Evolutionary conservation across 2,329 filamentous ascomycete species (phyloP).

Genomic region (Xylariaceae sp.): DNA sequence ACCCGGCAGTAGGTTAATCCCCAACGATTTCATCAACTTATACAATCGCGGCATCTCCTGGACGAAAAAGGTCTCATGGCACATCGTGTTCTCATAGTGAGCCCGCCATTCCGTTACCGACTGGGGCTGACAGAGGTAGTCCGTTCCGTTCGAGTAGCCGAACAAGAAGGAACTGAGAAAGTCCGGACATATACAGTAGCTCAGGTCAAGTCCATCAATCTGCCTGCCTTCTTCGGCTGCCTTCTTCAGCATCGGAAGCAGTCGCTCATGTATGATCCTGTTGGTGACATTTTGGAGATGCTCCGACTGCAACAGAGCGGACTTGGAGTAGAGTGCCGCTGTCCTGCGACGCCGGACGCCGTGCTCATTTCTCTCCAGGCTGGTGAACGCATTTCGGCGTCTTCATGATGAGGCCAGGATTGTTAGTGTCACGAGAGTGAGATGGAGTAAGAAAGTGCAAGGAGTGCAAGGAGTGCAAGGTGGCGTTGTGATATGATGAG

Average conservation of each 20-base stretch:
- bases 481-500: background rate
- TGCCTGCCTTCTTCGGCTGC: background rate
- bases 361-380: background rate
- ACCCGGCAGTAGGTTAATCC: background rate
- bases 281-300: background rate
- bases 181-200: constrained; percentile 3
- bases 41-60: constrained; percentile 4
- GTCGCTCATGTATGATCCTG: background rate
- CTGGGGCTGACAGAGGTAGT: background rate
- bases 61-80: constrained; percentile 4
- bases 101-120: background rate
- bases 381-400: background rate
- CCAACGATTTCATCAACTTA: background rate
- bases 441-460: too few relatives aligned
- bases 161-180: constrained; percentile 6
- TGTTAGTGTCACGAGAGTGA: too few relatives aligned
- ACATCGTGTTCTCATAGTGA: constrained; percentile 6
- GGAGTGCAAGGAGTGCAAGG: too few relatives aligned
- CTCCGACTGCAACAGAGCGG: constrained; percentile 1
- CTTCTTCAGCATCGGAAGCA: background rate
- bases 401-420: too few relatives aligned
- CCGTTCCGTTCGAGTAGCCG: constrained; percentile 1
- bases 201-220: background rate
- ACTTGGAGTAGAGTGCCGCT: constrained; percentile 3
- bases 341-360: background rate